Conservation (phyloP, 345 rosid species). For the Erysimum cheiranthoides region DNA sequence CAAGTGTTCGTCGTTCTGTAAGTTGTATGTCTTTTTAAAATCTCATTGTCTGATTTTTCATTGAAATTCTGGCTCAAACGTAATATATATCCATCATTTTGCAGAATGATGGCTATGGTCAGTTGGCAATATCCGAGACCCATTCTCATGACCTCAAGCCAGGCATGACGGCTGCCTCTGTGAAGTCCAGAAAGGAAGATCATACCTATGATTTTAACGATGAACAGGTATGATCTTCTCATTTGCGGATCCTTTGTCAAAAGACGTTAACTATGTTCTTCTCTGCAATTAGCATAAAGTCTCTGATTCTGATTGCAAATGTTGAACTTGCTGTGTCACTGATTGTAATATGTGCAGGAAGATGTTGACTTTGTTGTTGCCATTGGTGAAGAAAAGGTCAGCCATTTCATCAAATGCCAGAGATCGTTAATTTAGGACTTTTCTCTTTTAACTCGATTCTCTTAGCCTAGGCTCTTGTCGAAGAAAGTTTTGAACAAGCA, state of each 20-base stretch:
- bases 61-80: constrained; percentile 54
- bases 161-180: constrained; percentile 43
- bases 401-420: constrained; percentile 39
- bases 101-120: constrained; percentile 70
- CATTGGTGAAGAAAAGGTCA: constrained; percentile 83
- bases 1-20: constrained; percentile 95
- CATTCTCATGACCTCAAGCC: constrained; percentile 47
- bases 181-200: constrained; percentile 50
- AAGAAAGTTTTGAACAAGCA: background rate
- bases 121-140: constrained; percentile 51
- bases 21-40: constrained; percentile 98
- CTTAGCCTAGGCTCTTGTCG: constrained; percentile 20
- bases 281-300: constrained; percentile 24
- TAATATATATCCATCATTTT: constrained; percentile 54
- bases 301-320: constrained; percentile 31
- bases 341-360: constrained; percentile 65
- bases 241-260: constrained; percentile 8
- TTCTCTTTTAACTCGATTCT: constrained; percentile 20
- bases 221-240: constrained; percentile 61
- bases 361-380: constrained; percentile 84
- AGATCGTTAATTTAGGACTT: constrained; percentile 12
- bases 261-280: constrained; percentile 20
- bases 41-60: constrained; percentile 51
- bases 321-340: constrained; percentile 30
- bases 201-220: constrained; percentile 68